These are phyloP conservation scores for carrot (Daucus carota) DNA, from an alignment of 129 eudicot species.

Conservation along the genomic window DH1_v3.0 NC_030384.2:8931001-8931500, in stretches of 20 bases:
- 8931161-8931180: background rate
- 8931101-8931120: background rate
- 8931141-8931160: background rate
- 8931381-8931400: slow-evolving; percentile 5
- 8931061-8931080: background rate
- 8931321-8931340: slow-evolving; percentile 9
- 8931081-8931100: background rate
- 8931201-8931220: background rate
- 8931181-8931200: background rate
- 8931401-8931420: slow-evolving; percentile 18
- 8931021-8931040: background rate
- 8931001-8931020: background rate
- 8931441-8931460: slow-evolving; percentile 7
- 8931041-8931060: background rate
- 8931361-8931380: slow-evolving; percentile 14
- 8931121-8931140: background rate
- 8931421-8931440: slow-evolving; percentile 19
- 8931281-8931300: background rate
- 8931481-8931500: too few relatives aligned
- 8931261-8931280: background rate
- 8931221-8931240: background rate
- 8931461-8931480: too few relatives aligned
- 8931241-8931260: background rate
- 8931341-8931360: slow-evolving; percentile 21
- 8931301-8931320: background rate